These are phyloP conservation scores for Verticillium nonalfalfae DNA, from an alignment of 2,329 filamentous ascomycete genomes.

Conservation along the genomic window DNA sequence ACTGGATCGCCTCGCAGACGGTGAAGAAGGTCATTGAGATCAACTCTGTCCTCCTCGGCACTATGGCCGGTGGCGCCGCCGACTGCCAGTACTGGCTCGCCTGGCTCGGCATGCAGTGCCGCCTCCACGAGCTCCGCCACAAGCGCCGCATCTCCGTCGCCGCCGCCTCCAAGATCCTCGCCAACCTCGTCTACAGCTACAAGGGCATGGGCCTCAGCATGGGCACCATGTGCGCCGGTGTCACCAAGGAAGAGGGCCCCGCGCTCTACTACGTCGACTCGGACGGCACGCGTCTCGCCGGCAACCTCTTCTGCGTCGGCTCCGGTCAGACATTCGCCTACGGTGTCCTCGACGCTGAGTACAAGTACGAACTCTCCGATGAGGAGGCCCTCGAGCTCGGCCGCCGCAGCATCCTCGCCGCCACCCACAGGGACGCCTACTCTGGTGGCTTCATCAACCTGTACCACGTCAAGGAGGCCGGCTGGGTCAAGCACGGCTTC, in stretches of 20 bases:
- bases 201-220: conserved; percentile 98
- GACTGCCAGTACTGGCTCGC: conserved; percentile 99
- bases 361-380: conserved; percentile 79
- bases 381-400: conserved; percentile 90
- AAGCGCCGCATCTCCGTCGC: conserved; percentile 98
- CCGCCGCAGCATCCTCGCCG: conserved; percentile 85
- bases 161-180: conserved; percentile 95
- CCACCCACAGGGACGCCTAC: conserved; percentile 96
- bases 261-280: conserved; percentile 99
- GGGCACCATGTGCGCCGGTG: conserved; percentile 99
- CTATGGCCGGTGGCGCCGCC: conserved; percentile 97
- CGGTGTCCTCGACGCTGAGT: conserved; percentile 93
- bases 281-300: conserved; percentile 85
- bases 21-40: conserved; percentile 99
- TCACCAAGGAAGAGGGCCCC: conserved; percentile 90
- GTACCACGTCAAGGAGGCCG: conserved; percentile 97
- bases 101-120: conserved; percentile 98
- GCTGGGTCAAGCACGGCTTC: conserved; percentile 98
- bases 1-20: conserved; percentile 99
- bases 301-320: conserved; percentile 97
- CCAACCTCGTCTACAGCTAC: conserved; percentile 97
- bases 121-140: conserved; percentile 97
- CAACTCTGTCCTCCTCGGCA: conserved; percentile 88
- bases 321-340: conserved; percentile 99
- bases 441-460: conserved; percentile 98